Base-by-base conservation (phyloP, 2,329 filamentous ascomycete species). In the Cladosporium colombiae region DNA sequence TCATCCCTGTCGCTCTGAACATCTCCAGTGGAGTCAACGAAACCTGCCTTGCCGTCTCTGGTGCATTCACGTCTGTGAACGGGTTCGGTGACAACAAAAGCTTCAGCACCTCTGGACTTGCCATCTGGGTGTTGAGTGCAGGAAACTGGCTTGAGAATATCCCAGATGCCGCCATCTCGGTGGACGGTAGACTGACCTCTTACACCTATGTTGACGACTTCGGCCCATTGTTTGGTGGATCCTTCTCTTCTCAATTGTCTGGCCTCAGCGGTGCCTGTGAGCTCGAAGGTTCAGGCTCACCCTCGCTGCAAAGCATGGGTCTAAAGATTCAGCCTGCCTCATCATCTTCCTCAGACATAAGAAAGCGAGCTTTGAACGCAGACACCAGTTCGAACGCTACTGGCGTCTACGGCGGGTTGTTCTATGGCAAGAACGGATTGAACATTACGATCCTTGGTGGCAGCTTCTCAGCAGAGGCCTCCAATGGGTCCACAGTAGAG, bases 371-470 rank as follows among this genome's bases (percentile, higher is more conserved):
- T n/a, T 73, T 79, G 16, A 68, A 66, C 11, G 61, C 62, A 65
- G 75, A 79, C 40, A 75, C 74, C 31, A 75, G 74, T 21, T 76
- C 81, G 52, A 83, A 83, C 68, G 78, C 85, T 10, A 84, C 84
- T 2, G 92, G 92, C 33, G 88, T 96, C n/a, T 83, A 89, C 25
- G 87, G 91, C 8, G 95, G 92, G 33, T 80, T 88, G 2, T 97
- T 96, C 74, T 92, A 96, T 76, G 86, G 85, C 46, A 82, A 84
- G 18, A 86, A 87, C 68, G 82, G 81, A 66, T 85, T 87, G 69
- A 97, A 97, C 77, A 84, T 96, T 65, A 98, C 95, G 0, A 86
- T 98, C 46, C 83, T 98, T 31, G 95, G 89, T 58, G 95, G 95
- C 1, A 92, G 93, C 72, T 99, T 99, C 76, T 86, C 86, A 8